Evolutionary conservation across 2,329 filamentous ascomycete genomes (phyloP), one percentile per base, ranked within the genome.

Genomic region (Septoria linicola): DNA sequence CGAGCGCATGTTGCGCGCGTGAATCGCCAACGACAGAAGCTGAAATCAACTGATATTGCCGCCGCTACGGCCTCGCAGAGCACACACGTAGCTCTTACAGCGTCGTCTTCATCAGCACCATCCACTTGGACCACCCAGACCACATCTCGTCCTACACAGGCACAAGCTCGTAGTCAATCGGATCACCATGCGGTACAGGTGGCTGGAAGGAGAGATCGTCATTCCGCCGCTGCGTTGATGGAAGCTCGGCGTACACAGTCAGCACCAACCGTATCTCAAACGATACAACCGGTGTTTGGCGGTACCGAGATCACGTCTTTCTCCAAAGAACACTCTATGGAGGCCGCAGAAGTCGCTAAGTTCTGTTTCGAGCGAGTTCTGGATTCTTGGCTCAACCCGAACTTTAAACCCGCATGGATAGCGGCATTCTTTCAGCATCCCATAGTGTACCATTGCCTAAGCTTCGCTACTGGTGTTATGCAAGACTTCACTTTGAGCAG

Each of bases 1-100:
- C 47, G 53, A 39, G 49, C 53, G 17, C 53, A 56, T 43, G 53
- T 55, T 36, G 53, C 49, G 16, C 44, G 53, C n/a, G 53, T 55
- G 8, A 55, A 52, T 34, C 44, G 53, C 14, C 48, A 49, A 20
- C 37, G 53, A 14, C 53, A 52, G 36, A 55, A 51, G 23, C 21
- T 52, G 8, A 43, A 49, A 42, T 14, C 20, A 21, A 27, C 23
- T 10, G 23, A 27, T 27, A 27, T 10, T 27, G 23, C 10, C 10
- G 16, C 39, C 5, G 43, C n/a, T n/a, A n/a, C n/a, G n/a, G n/a
- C n/a, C n/a, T n/a, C 16, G 30, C n/a, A 5, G 40, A 42, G 23
- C 5, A n/a, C 20, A 5, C 16, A 20, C 16, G 17, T 20, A n/a
- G n/a, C n/a, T 2, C 4, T n/a, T n/a, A n/a, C n/a, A n/a, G n/a